These are phyloP conservation scores for Citrus australasica DNA, from an alignment of 345 rosid genomes.

Conservation along the genomic window DNA sequence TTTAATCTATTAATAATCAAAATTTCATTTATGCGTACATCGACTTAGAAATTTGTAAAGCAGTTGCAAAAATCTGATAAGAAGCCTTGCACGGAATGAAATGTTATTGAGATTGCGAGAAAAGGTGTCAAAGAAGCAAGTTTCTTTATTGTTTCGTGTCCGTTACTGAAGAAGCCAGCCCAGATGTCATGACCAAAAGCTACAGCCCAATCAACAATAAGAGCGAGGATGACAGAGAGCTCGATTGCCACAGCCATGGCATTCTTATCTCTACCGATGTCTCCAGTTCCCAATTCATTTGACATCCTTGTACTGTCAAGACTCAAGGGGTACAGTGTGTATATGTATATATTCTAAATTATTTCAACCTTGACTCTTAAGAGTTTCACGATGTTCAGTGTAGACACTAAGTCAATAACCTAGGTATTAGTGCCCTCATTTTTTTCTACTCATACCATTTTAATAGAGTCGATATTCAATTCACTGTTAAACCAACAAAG, in stretches of 20 bases:
- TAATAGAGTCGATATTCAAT: no score
- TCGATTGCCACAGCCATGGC: background rate
- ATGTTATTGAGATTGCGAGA: background rate
- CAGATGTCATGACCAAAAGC: background rate
- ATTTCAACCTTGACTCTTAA: no score
- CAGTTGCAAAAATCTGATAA: background rate
- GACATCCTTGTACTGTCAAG: no score
- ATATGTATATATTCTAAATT: no score
- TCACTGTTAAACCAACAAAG: background rate
- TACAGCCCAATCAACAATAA: background rate
- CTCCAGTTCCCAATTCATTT: background rate
- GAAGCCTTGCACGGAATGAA: background rate
- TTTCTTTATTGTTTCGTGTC: background rate
- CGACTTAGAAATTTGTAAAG: background rate
- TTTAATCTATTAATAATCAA: background rate
- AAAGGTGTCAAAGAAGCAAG: background rate
- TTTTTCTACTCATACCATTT: no score
- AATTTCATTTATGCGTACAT: background rate
- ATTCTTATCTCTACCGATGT: background rate
- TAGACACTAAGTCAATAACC: no score
- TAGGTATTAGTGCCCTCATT: no score
- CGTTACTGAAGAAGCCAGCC: background rate
- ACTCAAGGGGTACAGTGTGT: no score
- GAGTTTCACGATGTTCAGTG: no score
- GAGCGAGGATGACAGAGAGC: background rate